Evolutionary conservation across 805 yeast genomes (phyloP).

Genomic region (Lachancea cidri): DNA sequence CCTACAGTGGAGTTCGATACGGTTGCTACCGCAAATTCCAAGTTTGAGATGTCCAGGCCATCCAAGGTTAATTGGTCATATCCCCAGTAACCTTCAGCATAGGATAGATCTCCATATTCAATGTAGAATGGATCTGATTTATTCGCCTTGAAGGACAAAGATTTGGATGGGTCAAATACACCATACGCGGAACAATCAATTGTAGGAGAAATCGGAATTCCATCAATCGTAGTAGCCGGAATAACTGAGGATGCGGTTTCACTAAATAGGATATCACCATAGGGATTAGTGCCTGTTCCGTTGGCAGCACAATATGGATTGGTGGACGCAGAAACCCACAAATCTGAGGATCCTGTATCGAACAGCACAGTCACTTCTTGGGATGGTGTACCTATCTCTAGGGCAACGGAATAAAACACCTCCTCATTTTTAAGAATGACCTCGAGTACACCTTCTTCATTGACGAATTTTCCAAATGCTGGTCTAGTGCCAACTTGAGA

Average conservation of each 20-base stretch:
- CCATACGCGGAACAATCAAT: slow-evolving; percentile 19
- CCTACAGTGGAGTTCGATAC: slow-evolving; percentile 53
- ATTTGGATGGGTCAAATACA: slow-evolving; percentile 14
- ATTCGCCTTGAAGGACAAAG: slow-evolving; percentile 14
- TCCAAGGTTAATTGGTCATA: slow-evolving; percentile 51
- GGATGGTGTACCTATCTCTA: slow-evolving; percentile 39
- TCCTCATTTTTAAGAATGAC: slow-evolving; percentile 14
- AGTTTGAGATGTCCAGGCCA: slow-evolving; percentile 39
- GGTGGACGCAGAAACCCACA: slow-evolving; percentile 40
- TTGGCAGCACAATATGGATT: slow-evolving; percentile 27
- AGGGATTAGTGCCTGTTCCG: neutral
- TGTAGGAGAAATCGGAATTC: slow-evolving; percentile 11
- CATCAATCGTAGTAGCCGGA: slow-evolving; percentile 12
- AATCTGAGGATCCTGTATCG: slow-evolving; percentile 48
- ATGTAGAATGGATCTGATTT: slow-evolving; percentile 32
- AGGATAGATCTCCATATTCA: slow-evolving; percentile 44
- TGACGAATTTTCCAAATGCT: neutral
- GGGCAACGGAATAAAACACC: slow-evolving; percentile 27
- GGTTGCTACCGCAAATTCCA: slow-evolving; percentile 66
- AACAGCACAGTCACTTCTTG: slow-evolving; percentile 39
- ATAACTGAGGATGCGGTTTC: slow-evolving; percentile 1
- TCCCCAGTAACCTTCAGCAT: slow-evolving; percentile 56
- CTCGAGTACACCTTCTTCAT: neutral
- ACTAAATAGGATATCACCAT: slow-evolving; percentile 1
- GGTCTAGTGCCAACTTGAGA: slow-evolving; percentile 2